Base-by-base conservation (phyloP, 2,329 filamentous ascomycete species). In the Epicoccum nigrum region DNA sequence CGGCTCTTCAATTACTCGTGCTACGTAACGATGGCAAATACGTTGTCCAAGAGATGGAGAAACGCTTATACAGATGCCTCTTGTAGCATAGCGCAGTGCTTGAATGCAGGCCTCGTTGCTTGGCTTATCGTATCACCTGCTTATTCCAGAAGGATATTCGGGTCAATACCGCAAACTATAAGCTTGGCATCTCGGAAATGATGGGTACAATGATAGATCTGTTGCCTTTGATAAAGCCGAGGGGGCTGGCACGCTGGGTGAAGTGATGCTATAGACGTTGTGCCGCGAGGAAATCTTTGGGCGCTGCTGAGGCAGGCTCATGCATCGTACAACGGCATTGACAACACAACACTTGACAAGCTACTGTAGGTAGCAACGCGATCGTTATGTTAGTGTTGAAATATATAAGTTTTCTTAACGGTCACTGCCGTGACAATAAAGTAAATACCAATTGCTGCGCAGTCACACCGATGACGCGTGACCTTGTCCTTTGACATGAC, bases 121-220 rank as follows among this genome's bases (percentile, higher is more conserved):
- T 62, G 60, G 63, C 60, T 62, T 62, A 63, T 62, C 58, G 40
- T 51, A 28, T 25, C 54, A 64, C 63, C 63, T 66, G 59, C 63
- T 63, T 17, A 12, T 51, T 60, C 28, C 28, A 63, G 60, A 41
- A 56, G 49, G 55, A 55, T 53, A 11, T 45, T 44, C 39, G 40
- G 38, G 32, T 31, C 28, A 37, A 16, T 45, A 17, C 42, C 42
- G 37, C 41, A 31, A 38, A 39, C 11, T 25, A 27, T 42, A 6
- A 33, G 11, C 49, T 52, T 52, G 49, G 49, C 49, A 43, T 41
- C 23, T 41, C 27, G 49, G 38, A 38, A 23, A 43, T 15, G 19
- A 42, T 42, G 25, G 23, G 19, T 16, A 17, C 6, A 23, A 21
- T n/a, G 42, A 46, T 46, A 46, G 20, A 51, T 23, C 8, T 8